These are phyloP conservation scores for Botryotinia narcissicola DNA, from an alignment of 2,329 filamentous ascomycete genomes.

Conservation along the genomic window DNA sequence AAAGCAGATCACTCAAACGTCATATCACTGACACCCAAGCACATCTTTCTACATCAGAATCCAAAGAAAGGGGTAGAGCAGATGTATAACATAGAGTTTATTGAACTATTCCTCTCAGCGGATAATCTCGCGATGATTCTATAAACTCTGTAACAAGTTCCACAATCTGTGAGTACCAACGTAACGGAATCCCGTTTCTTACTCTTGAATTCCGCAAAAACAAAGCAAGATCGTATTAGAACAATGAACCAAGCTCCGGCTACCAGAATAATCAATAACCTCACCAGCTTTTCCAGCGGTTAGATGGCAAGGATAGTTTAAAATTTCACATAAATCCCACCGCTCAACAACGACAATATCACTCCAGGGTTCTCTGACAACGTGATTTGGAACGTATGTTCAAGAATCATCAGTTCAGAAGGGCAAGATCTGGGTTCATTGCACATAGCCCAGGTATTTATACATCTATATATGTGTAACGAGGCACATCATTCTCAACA, in stretches of 20 bases:
- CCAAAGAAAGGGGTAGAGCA: not conserved
- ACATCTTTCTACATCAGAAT: not conserved
- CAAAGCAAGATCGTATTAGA: not conserved
- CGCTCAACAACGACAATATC: not conserved
- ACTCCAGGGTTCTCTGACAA: not conserved
- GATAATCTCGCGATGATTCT: not conserved
- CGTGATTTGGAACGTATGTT: not conserved
- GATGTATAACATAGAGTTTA: not conserved
- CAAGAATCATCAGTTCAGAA: not conserved
- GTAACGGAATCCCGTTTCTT: not conserved
- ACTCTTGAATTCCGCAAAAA: not conserved
- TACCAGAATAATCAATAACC: fast-evolving
- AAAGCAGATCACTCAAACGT: not conserved
- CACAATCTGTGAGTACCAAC: not conserved
- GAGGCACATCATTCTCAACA: not conserved
- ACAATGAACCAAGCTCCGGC: not conserved
- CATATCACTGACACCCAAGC: not conserved
- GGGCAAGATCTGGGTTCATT: not conserved
- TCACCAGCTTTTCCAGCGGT: too few relatives aligned
- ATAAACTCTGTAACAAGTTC: not conserved
- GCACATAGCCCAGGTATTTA: not conserved
- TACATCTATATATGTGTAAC: not conserved
- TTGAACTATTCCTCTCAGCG: not conserved
- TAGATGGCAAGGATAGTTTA: too few relatives aligned
- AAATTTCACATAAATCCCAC: not conserved